These are phyloP conservation scores for Strobilomyces dryophilus DNA, from an alignment of 768 basidiomycete genomes.

Conservation along the genomic window DNA sequence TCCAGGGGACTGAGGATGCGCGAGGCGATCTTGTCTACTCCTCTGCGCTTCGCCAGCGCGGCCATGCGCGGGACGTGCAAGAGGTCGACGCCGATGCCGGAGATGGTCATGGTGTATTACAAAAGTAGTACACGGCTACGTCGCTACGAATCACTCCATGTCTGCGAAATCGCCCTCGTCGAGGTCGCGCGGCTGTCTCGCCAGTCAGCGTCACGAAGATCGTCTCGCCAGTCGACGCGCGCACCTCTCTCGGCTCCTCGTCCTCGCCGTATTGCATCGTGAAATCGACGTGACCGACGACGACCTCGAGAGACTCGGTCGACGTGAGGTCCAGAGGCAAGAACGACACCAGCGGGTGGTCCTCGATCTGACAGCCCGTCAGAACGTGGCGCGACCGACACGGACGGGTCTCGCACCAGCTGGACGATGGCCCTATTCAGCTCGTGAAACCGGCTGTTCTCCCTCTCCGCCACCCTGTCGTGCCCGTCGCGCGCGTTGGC, in stretches of 20 bases:
- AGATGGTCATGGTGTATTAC: conserved; percentile 45
- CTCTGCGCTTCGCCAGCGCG: conserved; percentile 47
- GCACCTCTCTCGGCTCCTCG: conserved; percentile 92
- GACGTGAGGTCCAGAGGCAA: conserved; percentile 88
- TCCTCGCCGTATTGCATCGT: conserved; percentile 99
- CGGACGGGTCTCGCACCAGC: conserved; percentile 52
- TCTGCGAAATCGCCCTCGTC: conserved; percentile 90
- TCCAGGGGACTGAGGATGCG: conserved; percentile 58
- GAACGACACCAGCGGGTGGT: conserved; percentile 97
- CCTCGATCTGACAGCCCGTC: conserved; percentile 71
- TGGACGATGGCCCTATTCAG: conserved; percentile 95
- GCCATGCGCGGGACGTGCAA: conserved; percentile 64
- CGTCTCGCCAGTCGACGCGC: conserved; percentile 11
- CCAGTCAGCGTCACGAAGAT: conserved; percentile 2
- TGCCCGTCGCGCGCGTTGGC: conserved; percentile 46
- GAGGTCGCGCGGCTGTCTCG: conserved; percentile 76
- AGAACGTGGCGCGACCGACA: background rate
- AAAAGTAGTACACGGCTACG: too few species aligned
- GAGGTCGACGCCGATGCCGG: conserved; percentile 77
- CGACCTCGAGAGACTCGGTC: conserved; percentile 83
- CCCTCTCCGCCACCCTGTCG: conserved; percentile 41
- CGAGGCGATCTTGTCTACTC: conserved; percentile 43
- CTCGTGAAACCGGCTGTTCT: conserved; percentile 87
- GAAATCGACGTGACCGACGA: conserved; percentile 95
- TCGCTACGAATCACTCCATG: conserved; percentile 42